Evolutionary conservation across 208 protist species (phyloP).

Genomic region (Crithidia sp.): DNA sequence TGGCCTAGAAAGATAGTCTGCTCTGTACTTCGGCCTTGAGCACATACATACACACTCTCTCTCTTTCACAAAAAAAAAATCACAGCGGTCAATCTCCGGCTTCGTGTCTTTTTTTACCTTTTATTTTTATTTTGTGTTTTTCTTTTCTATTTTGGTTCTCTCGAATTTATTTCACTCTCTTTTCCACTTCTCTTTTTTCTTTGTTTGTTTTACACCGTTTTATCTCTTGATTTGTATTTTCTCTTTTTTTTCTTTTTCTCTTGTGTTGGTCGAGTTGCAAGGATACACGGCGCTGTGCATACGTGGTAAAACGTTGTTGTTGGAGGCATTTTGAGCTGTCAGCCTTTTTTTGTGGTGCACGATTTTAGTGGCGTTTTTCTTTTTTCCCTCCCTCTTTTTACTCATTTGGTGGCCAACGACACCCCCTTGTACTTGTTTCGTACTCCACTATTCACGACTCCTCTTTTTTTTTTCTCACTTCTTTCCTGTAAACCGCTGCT

Average conservation of each 20-base stretch:
- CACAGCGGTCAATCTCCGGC: no score
- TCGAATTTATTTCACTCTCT: not conserved
- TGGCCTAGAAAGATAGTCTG: no score
- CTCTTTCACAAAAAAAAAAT: no score
- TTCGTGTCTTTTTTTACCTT: no score
- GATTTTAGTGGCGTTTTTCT: not conserved
- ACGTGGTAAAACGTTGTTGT: no score
- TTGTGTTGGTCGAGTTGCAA: no score
- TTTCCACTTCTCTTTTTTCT: not conserved
- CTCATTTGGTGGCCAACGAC: not conserved
- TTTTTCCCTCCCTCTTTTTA: not conserved
- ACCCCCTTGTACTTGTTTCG: no score
- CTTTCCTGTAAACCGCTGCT: no score
- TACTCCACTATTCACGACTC: not conserved
- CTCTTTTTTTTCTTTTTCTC: slow-evolving; percentile 6
- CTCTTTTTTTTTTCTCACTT: not conserved
- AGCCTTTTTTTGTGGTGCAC: not conserved
- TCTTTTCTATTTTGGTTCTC: not conserved
- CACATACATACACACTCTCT: no score
- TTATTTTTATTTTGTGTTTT: slow-evolving; percentile 12
- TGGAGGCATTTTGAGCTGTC: not conserved
- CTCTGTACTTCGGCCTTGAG: no score
- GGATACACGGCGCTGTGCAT: no score
- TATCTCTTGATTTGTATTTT: slow-evolving; percentile 16
- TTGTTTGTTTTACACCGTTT: slow-evolving; percentile 17